Evolutionary conservation across 768 basidiomycete species (phyloP).

Genomic region (Phylloporus sp.): DNA sequence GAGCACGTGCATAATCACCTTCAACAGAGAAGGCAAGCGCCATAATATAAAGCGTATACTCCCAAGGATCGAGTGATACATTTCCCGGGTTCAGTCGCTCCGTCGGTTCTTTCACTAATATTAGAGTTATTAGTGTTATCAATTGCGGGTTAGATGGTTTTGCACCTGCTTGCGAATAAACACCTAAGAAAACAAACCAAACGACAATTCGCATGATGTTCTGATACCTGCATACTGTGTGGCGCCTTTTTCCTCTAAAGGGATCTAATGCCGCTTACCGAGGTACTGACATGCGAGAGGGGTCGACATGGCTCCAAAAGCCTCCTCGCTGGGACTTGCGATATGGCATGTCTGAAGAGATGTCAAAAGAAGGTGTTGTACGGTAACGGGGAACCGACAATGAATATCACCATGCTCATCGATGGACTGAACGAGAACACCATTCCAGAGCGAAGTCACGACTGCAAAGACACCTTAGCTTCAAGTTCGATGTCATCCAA

Average conservation of each 20-base stretch:
- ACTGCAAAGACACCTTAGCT: constrained; percentile 42
- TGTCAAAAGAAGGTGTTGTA: constrained; percentile 4
- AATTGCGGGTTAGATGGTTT: background rate
- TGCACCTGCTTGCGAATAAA: constrained; percentile 82
- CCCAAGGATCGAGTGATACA: constrained; percentile 70
- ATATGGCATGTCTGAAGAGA: constrained; percentile 61
- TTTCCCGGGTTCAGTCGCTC: constrained; percentile 59
- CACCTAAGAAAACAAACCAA: constrained; percentile 74
- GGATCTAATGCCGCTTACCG: constrained; percentile 36
- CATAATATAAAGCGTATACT: constrained; percentile 75
- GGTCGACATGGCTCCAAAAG: constrained; percentile 72
- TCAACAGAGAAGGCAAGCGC: constrained; percentile 74
- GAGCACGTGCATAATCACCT: constrained; percentile 44
- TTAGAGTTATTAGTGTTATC: background rate
- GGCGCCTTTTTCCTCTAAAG: background rate
- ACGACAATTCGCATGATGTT: constrained; percentile 74
- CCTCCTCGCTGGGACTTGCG: constrained; percentile 46
- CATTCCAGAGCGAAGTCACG: constrained; percentile 77
- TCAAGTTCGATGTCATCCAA: background rate
- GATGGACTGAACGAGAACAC: constrained; percentile 75
- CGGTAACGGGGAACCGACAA: constrained; percentile 42
- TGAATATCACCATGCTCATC: constrained; percentile 74
- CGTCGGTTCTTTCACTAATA: constrained; percentile 69
- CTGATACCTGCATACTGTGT: constrained; percentile 57
- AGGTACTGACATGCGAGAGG: constrained; percentile 77